Conservation (phyloP, 177 flowering plant genomes). For the Vitis hybrid region DNA sequence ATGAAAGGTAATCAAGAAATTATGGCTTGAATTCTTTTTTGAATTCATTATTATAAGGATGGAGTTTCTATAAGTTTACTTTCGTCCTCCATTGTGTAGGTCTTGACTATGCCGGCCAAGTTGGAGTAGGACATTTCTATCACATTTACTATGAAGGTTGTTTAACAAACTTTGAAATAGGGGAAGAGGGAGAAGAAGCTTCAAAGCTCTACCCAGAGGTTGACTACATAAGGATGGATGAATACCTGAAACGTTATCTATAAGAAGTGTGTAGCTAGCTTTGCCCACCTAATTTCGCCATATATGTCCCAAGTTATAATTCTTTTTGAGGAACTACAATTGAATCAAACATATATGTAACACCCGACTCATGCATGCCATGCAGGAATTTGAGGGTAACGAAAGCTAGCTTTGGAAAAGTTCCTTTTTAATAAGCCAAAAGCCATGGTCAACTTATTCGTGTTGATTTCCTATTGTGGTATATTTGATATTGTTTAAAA, state of each 20-base stretch:
- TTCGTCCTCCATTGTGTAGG: slow-evolving; percentile 16
- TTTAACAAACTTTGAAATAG: slow-evolving; percentile 46
- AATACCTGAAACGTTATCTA: slow-evolving; percentile 35
- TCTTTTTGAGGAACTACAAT: too few species aligned
- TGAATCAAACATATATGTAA: too few species aligned
- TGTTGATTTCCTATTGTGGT: too few species aligned
- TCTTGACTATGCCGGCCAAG: slow-evolving; percentile 36
- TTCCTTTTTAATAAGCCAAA: too few species aligned
- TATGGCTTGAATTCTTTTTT: neutral
- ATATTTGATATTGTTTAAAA: too few species aligned
- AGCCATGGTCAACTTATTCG: too few species aligned
- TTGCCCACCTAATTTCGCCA: too few species aligned
- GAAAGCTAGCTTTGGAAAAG: too few species aligned
- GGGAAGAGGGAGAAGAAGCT: slow-evolving; percentile 47
- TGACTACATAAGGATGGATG: slow-evolving; percentile 37
- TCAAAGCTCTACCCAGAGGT: slow-evolving; percentile 61
- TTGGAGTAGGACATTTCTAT: slow-evolving; percentile 47
- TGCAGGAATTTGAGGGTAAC: too few species aligned
- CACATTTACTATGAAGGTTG: slow-evolving; percentile 61
- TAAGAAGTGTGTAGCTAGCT: slow-evolving; percentile 5
- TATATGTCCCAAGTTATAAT: too few species aligned
- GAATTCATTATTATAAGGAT: too few species aligned
- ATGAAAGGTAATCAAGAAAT: slow-evolving; percentile 28
- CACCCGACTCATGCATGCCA: too few species aligned
- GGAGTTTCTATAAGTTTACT: neutral